These are phyloP conservation scores for Nidula niveotomentosa DNA, from an alignment of 1,284 basidiomycete genomes.

Conservation along the genomic window DNA sequence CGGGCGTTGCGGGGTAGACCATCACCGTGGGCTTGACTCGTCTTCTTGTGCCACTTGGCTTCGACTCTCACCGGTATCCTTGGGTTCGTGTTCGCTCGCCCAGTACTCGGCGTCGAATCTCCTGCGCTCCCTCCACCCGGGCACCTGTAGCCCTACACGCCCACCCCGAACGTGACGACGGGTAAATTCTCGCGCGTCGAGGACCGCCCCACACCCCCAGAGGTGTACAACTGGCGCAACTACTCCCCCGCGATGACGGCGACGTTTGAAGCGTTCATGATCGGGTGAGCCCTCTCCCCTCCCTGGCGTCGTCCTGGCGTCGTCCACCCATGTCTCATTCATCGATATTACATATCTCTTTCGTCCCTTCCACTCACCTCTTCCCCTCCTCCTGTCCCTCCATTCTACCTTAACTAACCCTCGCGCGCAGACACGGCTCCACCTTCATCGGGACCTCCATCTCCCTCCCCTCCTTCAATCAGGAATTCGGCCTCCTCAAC, in stretches of 20 bases:
- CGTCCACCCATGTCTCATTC: background rate
- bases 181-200: constrained; percentile 16
- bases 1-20: too few relatives aligned
- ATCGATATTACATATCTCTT: background rate
- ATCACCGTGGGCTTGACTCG: too few relatives aligned
- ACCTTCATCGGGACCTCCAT: constrained; percentile 45
- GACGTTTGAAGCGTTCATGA: constrained; percentile 38
- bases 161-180: constrained; percentile 5
- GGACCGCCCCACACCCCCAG: constrained; percentile 17
- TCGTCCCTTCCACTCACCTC: too few relatives aligned
- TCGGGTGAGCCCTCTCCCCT: constrained; percentile 28
- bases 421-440: constrained; percentile 30
- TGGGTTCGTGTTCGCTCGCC: too few relatives aligned
- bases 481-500: constrained; percentile 35
- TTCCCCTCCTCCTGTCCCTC: background rate
- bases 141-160: too few relatives aligned
- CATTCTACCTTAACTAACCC: background rate
- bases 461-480: constrained; percentile 41
- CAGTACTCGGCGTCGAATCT: too few relatives aligned
- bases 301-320: too few relatives aligned
- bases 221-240: constrained; percentile 49
- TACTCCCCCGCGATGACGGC: constrained; percentile 37
- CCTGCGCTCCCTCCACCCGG: background rate
- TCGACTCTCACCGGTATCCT: too few relatives aligned
- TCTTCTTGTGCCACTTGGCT: too few relatives aligned